Base-by-base conservation (phyloP, 805 yeast species). In the Lipomyces kockii region DNA sequence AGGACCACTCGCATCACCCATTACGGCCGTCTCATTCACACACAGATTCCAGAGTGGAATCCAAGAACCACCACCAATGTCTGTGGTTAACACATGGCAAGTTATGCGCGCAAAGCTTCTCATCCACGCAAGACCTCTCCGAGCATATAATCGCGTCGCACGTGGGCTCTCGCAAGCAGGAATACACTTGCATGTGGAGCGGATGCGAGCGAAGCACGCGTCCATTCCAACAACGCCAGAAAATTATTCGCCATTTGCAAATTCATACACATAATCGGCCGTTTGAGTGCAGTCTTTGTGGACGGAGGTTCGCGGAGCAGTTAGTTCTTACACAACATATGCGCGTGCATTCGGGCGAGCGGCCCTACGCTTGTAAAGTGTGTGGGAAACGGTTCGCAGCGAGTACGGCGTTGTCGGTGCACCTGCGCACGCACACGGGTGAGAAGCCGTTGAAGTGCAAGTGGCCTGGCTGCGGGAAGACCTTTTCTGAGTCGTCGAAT, bases 261-360 rank as follows among this genome's bases (percentile, higher is more conserved):
- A 89, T 89, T 3, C 99, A 95, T 77, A 91, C 98, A 0, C 87
- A 89, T 66, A 87, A 89, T 76, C 87, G 89, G 76, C 98, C 98
- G 0, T 89, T 84, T 76, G 81, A 82, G 66, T 95, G 99, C 78
- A 74, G 80, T 0, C 76, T 83, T 0, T 95, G 99, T 77, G 83
- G 86, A 2, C 86, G 88, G 64, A 76, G 82, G 12, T 92, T 94
- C 78, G 90, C 96, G 4, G 91, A 90, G 55, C 91, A 89, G 60
- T 81, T 89, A 39, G 89, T 89, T 83, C 81, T 95, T 56, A 83
- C 84, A 55, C 97, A 92, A 78, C 99, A 95, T 78, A 78, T 84
- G 80, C 81, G 97, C 62, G 87, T 86, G 2, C 98, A 94, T 77
- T 87, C 94, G 0, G 97, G 97, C 2, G 98, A 92, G 74, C 90